Percentiles rank a stretch among this genome's conserved stretches.
phyloP scores from a whole-genome alignment of 2,329 filamentous ascomycete species.

The Hymenoscyphus infarciens region DNA sequence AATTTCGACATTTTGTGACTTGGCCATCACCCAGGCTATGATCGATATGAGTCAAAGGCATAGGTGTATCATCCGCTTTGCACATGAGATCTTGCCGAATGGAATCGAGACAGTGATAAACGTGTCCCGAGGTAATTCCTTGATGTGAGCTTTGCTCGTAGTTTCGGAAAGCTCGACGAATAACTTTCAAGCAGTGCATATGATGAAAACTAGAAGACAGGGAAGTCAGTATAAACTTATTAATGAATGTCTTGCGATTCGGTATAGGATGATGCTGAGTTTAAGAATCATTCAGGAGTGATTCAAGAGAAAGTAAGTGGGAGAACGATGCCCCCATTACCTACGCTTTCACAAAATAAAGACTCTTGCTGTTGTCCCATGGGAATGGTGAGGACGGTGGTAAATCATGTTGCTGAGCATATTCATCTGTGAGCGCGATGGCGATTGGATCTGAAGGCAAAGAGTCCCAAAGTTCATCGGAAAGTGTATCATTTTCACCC shows the following conservation, averaged over 20 bases:
- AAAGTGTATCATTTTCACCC: background rate
- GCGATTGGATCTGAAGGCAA: background rate
- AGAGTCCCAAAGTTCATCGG: background rate
- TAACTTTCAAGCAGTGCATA: background rate
- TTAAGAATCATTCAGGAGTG: background rate
- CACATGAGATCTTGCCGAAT: constrained; percentile 1
- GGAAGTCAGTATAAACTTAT: background rate
- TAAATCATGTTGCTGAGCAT: background rate
- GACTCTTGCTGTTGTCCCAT: background rate
- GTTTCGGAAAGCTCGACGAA: background rate
- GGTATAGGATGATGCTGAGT: no score
- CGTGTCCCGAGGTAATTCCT: background rate
- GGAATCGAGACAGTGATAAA: background rate
- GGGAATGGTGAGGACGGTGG: background rate
- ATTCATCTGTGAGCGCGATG: constrained; percentile 1
- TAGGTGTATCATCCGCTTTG: constrained; percentile 3
- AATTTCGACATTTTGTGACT: no score
- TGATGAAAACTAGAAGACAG: background rate
- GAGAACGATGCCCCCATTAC: background rate
- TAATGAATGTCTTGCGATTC: background rate
- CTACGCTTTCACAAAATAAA: background rate
- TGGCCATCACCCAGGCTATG: no score
- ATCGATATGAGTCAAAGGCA: no score
- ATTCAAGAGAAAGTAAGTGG: background rate
- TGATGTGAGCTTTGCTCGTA: background rate